These are phyloP conservation scores for Arthromyces matolae DNA, from an alignment of 768 basidiomycete species.

Conservation along the genomic window DNA sequence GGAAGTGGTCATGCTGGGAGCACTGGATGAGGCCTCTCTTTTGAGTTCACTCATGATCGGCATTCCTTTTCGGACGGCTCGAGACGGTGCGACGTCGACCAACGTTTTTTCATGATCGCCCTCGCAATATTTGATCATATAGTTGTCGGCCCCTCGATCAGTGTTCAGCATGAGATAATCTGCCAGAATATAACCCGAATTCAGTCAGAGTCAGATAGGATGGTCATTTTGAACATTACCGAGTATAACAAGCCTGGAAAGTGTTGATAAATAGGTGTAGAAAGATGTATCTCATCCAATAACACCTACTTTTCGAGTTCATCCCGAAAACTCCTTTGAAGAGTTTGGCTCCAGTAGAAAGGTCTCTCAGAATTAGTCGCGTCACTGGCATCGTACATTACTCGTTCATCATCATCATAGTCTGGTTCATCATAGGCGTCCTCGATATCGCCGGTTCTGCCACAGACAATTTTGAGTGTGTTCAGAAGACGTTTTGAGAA, in stretches of 20 bases:
- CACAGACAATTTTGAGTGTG: constrained; percentile 78
- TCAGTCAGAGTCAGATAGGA: not conserved
- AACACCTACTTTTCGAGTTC: constrained; percentile 80
- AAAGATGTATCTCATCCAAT: no score
- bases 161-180: constrained; percentile 94
- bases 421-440: constrained; percentile 67
- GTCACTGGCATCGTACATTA: constrained; percentile 64
- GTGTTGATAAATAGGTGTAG: constrained; percentile 10
- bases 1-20: constrained; percentile 33
- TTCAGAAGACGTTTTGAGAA: constrained; percentile 64
- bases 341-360: constrained; percentile 78
- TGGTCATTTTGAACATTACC: constrained; percentile 51
- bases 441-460: constrained; percentile 74
- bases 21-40: constrained; percentile 34
- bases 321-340: constrained; percentile 82
- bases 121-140: constrained; percentile 91
- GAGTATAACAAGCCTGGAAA: constrained; percentile 71
- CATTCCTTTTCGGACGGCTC: constrained; percentile 62
- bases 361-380: constrained; percentile 49
- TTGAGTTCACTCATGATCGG: constrained; percentile 71
- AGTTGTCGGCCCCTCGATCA: constrained; percentile 84
- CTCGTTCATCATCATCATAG: constrained; percentile 72
- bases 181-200: constrained; percentile 21
- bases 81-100: constrained; percentile 76
- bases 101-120: constrained; percentile 73